A percentile compares a stretch with the other conserved stretches of the same genome.
These are phyloP conservation scores for Daldinia vernicosa DNA, from an alignment of 495 filamentous ascomycete species.

Conservation along the genomic window DNA sequence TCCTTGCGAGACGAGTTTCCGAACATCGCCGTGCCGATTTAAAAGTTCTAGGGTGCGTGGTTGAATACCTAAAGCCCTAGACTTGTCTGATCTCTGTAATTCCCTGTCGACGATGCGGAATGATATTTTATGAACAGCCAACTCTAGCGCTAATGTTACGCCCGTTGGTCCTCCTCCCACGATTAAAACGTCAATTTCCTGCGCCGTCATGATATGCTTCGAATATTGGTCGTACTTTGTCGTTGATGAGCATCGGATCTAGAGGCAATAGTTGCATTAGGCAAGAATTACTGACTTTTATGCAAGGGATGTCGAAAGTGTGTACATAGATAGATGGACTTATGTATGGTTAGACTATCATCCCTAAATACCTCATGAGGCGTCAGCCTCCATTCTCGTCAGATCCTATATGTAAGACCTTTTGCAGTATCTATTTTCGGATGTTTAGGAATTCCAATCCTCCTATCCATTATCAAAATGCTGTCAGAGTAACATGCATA, in stretches of 20 bases:
- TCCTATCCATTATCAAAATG: not conserved
- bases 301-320: constrained; percentile 4
- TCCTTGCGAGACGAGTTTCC: constrained; percentile 27
- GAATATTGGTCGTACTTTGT: not conserved
- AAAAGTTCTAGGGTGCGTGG: constrained; percentile 49
- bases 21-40: constrained; percentile 44
- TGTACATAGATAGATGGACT: not conserved
- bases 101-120: constrained; percentile 46
- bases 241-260: not conserved
- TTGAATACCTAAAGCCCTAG: constrained; percentile 47
- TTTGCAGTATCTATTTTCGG: constrained; percentile 10
- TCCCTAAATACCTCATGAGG: constrained; percentile 30
- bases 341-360: not conserved
- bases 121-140: constrained; percentile 34
- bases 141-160: constrained; percentile 42
- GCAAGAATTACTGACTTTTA: not conserved
- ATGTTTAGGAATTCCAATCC: not conserved
- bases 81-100: constrained; percentile 40
- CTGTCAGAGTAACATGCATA: not conserved
- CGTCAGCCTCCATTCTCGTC: constrained; percentile 17
- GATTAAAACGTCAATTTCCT: constrained; percentile 41
- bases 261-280: not conserved
- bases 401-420: not conserved
- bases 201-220: constrained; percentile 9
- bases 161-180: constrained; percentile 46